A percentile compares a stretch with the other conserved stretches of the same genome.
These are phyloP conservation scores for Paecilomyces sp. DNA, from an alignment of 2,329 filamentous ascomycete species.

Conservation along the genomic window DNA sequence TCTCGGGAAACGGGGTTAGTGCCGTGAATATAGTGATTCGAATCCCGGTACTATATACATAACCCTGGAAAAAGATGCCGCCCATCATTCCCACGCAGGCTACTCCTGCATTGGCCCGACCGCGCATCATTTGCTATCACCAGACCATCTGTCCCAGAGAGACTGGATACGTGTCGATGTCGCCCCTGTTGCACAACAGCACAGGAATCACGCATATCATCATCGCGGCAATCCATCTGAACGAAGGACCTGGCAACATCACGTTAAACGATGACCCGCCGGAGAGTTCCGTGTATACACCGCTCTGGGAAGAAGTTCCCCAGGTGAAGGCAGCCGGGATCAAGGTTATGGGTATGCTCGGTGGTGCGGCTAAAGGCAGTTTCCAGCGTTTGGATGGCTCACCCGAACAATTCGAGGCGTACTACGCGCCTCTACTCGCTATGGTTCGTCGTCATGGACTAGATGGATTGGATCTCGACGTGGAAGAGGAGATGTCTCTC, in stretches of 20 bases:
- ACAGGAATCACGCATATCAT: constrained; percentile 74
- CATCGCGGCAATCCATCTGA: constrained; percentile 78
- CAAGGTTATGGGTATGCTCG: constrained; percentile 79
- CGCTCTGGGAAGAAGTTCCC: constrained; percentile 71
- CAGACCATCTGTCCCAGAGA: constrained; percentile 56
- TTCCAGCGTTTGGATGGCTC: constrained; percentile 57
- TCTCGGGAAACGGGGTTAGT: neutral
- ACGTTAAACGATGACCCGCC: constrained; percentile 76
- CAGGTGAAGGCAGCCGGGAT: constrained; percentile 66
- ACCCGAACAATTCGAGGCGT: constrained; percentile 59
- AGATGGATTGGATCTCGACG: constrained; percentile 69
- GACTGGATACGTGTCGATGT: constrained; percentile 51
- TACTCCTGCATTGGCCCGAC: constrained; percentile 13
- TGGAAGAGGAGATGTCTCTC: constrained; percentile 70
- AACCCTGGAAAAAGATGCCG: constrained; percentile 23
- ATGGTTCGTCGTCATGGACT: constrained; percentile 56
- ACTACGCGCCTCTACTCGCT: constrained; percentile 62
- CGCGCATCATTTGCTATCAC: constrained; percentile 47
- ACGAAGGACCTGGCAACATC: constrained; percentile 57
- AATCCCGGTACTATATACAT: neutral
- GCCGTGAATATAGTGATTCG: neutral
- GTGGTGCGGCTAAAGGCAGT: constrained; percentile 72
- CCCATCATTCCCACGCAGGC: constrained; percentile 20
- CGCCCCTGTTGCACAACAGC: constrained; percentile 53
- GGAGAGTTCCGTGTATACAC: constrained; percentile 57